Conservation (phyloP, 257 asterid species). For the Petrea volubilis region DNA sequence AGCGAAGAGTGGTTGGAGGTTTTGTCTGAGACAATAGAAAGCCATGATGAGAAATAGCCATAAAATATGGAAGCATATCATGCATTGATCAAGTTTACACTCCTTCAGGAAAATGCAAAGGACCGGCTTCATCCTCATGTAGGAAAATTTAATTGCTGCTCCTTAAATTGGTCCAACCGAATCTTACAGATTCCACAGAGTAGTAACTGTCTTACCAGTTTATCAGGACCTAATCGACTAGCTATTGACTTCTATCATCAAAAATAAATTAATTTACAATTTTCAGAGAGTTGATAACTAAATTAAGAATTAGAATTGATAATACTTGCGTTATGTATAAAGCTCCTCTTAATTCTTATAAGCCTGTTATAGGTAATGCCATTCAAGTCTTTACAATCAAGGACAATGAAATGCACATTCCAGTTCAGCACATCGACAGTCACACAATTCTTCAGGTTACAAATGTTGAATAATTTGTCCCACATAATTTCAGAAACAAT, state of each 20-base stretch:
- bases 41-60: background rate
- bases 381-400: background rate
- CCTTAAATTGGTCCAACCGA: background rate
- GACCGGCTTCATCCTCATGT: background rate
- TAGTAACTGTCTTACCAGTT: background rate
- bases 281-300: background rate
- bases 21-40: background rate
- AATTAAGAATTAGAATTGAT: background rate
- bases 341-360: background rate
- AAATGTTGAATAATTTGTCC: background rate
- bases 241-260: background rate
- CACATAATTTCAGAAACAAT: background rate
- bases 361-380: background rate
- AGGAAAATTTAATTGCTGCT: background rate
- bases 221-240: background rate
- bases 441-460: background rate
- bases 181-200: background rate
- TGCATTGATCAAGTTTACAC: background rate
- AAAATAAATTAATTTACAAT: background rate
- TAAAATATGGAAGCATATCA: background rate
- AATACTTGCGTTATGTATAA: background rate
- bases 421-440: background rate
- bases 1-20: no score
- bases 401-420: background rate
- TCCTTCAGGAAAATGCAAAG: background rate